Evolutionary conservation across 1,284 basidiomycete genomes (phyloP).

Genomic region (Sporisorium exsertum): DNA sequence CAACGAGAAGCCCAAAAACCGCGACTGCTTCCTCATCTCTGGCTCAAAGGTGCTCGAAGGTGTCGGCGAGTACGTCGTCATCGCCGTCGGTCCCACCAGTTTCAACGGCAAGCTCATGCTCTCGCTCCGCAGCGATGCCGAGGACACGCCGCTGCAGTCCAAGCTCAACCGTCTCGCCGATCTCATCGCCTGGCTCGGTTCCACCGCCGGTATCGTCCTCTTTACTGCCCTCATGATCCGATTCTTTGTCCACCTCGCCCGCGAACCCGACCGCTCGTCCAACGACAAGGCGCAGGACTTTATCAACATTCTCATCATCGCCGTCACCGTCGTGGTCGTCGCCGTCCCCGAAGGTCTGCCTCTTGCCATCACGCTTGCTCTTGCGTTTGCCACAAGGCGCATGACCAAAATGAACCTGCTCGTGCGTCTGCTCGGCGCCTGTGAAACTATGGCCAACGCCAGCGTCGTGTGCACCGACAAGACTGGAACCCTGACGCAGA

Average conservation of each 20-base stretch:
- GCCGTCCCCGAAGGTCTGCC: conserved; percentile 97
- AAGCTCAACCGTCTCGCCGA: conserved; percentile 94
- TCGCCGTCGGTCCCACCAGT: conserved; percentile 88
- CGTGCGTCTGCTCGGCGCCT: conserved; percentile 92
- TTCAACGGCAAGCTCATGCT: conserved; percentile 85
- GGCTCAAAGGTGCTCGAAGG: conserved; percentile 97
- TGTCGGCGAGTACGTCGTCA: conserved; percentile 90
- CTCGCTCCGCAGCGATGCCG: conserved; percentile 75
- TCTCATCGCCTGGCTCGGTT: conserved; percentile 90
- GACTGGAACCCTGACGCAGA: conserved; percentile 85
- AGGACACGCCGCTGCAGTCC: conserved; percentile 90
- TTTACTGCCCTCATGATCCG: conserved; percentile 90
- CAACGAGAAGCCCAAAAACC: conserved; percentile 73
- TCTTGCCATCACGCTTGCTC: conserved; percentile 92
- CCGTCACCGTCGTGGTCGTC: conserved; percentile 94
- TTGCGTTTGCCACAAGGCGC: conserved; percentile 95
- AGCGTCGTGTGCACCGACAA: conserved; percentile 97
- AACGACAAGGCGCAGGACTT: conserved; percentile 90
- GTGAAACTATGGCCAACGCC: conserved; percentile 98
- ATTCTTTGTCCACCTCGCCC: conserved; percentile 85
- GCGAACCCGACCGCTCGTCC: conserved; percentile 73
- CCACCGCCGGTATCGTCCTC: conserved; percentile 82
- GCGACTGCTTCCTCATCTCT: conserved; percentile 91
- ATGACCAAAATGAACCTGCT: conserved; percentile 96
- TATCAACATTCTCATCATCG: conserved; percentile 91